phyloP scores from a whole-genome alignment of 2,329 filamentous ascomycete genomes.

The Clathrospora elynae region DNA sequence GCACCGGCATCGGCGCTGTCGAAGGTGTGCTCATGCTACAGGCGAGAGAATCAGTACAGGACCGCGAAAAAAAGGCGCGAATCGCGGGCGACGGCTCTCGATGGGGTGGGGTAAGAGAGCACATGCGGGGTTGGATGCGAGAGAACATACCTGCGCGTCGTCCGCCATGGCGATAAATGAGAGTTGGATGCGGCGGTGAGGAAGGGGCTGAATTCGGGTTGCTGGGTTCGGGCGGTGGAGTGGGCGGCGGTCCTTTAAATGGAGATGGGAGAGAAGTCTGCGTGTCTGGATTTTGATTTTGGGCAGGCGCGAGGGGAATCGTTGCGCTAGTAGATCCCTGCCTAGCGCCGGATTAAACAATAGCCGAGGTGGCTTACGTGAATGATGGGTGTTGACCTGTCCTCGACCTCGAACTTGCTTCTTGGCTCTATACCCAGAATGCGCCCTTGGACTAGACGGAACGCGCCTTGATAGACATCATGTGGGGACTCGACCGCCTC shows the following conservation, averaged over 20 bases:
- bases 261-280: constrained; percentile 41
- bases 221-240: constrained; percentile 36
- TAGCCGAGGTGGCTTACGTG: constrained; percentile 13
- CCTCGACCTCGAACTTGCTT: neutral
- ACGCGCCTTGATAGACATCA: constrained; percentile 47
- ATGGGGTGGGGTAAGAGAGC: constrained; percentile 47
- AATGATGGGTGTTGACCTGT: constrained; percentile 1
- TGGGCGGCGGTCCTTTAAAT: constrained; percentile 33
- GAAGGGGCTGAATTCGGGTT: constrained; percentile 37
- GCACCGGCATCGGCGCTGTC: constrained; percentile 95
- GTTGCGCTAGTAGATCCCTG: constrained; percentile 31
- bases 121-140: constrained; percentile 26
- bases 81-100: constrained; percentile 31
- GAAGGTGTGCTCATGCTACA: constrained; percentile 71
- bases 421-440: neutral
- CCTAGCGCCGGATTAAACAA: constrained; percentile 33
- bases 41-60: constrained; percentile 25
- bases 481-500: constrained; percentile 87
- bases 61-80: constrained; percentile 6
- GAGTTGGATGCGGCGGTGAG: constrained; percentile 43
- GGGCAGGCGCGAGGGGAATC: constrained; percentile 36
- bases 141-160: constrained; percentile 65
- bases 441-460: constrained; percentile 3
- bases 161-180: constrained; percentile 66
- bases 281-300: constrained; percentile 43